These are phyloP conservation scores for Lactarius tabidus DNA, from an alignment of 768 basidiomycete genomes.

Conservation along the genomic window DNA sequence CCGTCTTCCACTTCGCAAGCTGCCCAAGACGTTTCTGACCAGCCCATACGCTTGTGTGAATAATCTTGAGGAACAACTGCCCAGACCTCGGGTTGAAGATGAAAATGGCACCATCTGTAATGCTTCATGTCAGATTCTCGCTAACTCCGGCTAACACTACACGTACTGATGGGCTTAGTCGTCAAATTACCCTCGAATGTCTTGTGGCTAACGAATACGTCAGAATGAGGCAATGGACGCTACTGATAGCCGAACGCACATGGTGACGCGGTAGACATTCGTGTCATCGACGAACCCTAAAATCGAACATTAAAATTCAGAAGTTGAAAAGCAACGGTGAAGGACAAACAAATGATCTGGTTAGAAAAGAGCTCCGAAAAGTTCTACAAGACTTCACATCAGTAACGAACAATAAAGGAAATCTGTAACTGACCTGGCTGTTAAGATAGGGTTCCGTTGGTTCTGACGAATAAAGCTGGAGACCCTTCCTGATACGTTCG, in stretches of 20 bases:
- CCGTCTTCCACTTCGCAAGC: constrained; percentile 99
- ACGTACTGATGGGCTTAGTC: constrained; percentile 93
- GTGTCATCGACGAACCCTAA: constrained; percentile 98
- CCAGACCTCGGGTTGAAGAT: constrained; percentile 99
- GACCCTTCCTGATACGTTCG: constrained; percentile 97
- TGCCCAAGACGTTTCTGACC: constrained; percentile 99
- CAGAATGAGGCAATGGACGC: constrained; percentile 10
- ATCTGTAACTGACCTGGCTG: constrained; percentile 58
- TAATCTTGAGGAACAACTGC: constrained; percentile 97
- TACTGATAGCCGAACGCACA: constrained; percentile 41
- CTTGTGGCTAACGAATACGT: constrained; percentile 65
- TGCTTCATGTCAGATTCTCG: constrained; percentile 16
- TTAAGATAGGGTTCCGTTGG: constrained; percentile 99
- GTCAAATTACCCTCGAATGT: constrained; percentile 99
- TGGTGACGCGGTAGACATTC: constrained; percentile 98
- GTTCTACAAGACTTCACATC: constrained; percentile 42
- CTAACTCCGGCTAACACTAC: not conserved
- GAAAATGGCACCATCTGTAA: constrained; percentile 86
- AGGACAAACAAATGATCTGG: constrained; percentile 84
- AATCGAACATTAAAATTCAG: constrained; percentile 10
- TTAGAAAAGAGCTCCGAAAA: constrained; percentile 97
- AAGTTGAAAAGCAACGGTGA: constrained; percentile 1
- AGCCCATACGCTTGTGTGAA: constrained; percentile 99
- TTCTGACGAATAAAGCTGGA: constrained; percentile 97
- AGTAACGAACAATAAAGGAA: constrained; percentile 11